These are phyloP conservation scores for Climacium dendroides DNA, from an alignment of 225 moss, liverwort and hornwort genomes.

Conservation along the genomic window DNA sequence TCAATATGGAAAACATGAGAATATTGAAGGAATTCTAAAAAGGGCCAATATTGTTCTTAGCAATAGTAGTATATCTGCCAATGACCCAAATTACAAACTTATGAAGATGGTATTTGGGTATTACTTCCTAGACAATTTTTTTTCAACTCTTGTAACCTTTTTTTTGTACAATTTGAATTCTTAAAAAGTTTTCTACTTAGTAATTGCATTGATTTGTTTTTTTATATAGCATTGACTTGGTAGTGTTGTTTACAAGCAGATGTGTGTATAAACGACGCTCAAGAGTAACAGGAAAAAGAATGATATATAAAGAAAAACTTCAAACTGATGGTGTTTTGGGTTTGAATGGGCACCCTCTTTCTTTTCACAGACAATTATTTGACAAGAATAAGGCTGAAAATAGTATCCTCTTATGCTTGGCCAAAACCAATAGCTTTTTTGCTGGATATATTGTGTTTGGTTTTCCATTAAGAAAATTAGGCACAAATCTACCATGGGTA, in stretches of 20 bases:
- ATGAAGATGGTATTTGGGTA: constrained; percentile 26
- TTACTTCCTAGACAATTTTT: background rate
- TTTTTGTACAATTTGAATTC: background rate
- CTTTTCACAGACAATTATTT: constrained; percentile 14
- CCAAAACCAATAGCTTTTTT: background rate
- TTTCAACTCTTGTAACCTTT: background rate
- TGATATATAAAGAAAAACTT: background rate
- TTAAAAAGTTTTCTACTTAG: background rate
- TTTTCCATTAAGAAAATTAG: constrained; percentile 2
- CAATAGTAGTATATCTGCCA: background rate
- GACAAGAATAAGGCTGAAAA: background rate
- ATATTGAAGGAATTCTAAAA: constrained; percentile 2
- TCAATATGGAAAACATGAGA: background rate
- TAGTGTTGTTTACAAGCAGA: background rate
- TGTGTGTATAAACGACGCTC: constrained; percentile 13
- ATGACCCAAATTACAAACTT: background rate
- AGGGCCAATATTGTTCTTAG: background rate
- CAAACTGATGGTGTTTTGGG: constrained; percentile 30
- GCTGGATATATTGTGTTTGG: constrained; percentile 31
- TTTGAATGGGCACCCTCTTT: constrained; percentile 13
- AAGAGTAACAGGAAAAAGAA: background rate
- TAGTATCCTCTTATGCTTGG: constrained; percentile 14
- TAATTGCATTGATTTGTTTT: background rate
- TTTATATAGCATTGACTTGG: background rate
- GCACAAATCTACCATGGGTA: background rate